phyloP scores from a whole-genome alignment of 108 stramenopile species.

The Seminavis robusta region DNA sequence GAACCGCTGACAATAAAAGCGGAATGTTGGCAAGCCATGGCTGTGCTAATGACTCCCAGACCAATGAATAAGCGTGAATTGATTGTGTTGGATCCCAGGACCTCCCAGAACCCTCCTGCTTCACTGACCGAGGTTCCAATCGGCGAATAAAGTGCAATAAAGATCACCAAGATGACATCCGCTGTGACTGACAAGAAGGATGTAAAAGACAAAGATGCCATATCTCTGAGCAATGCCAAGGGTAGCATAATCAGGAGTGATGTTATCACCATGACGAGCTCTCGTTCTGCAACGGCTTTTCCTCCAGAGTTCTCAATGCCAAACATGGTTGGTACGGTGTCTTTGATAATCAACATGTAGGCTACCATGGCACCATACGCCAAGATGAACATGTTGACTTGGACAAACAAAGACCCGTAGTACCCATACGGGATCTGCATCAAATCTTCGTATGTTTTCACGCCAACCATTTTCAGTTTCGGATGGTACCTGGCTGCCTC shows the following conservation, averaged over 20 bases:
- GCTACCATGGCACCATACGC: conserved; percentile 90
- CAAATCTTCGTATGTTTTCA: conserved; percentile 72
- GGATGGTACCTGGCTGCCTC: conserved; percentile 71
- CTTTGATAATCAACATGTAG: conserved; percentile 80
- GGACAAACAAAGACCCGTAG: conserved; percentile 45
- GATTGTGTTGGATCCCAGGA: conserved; percentile 49
- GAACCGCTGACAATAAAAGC: conserved; percentile 76
- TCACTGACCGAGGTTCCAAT: conserved; percentile 39
- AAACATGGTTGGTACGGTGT: conserved; percentile 68
- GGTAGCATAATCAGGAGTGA: conserved; percentile 62
- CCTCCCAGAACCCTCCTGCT: conserved; percentile 60
- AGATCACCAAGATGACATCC: conserved; percentile 63
- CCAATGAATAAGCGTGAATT: conserved; percentile 65
- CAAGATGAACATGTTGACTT: conserved; percentile 67
- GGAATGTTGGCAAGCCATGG: conserved; percentile 86
- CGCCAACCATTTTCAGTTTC: conserved; percentile 32
- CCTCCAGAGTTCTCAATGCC: conserved; percentile 33
- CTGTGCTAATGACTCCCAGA: conserved; percentile 73
- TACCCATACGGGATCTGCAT: conserved; percentile 57
- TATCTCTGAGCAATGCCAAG: conserved; percentile 69
- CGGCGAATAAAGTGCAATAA: conserved; percentile 62
- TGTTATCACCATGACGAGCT: conserved; percentile 46
- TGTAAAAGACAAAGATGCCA: conserved; percentile 60
- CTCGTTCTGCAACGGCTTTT: conserved; percentile 37
- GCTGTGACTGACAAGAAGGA: conserved; percentile 59